Base-by-base conservation (phyloP, 2,329 filamentous ascomycete species). In the Stachybotrys chartarum region DNA sequence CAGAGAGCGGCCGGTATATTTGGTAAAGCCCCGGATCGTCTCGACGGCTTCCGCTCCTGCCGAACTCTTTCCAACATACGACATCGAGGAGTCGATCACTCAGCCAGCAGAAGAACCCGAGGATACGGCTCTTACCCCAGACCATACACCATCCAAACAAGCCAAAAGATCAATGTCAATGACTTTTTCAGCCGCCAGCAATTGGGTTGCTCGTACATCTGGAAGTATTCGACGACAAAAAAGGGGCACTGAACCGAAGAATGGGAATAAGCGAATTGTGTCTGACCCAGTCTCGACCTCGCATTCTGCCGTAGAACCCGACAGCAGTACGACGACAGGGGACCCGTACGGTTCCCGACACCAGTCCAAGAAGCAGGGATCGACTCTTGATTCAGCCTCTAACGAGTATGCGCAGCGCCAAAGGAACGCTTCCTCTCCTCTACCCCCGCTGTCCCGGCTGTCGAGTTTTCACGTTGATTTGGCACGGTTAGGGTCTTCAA, bases 141-240 rank as follows among this genome's bases (percentile, higher is more conserved):
- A 76, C 44, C 68, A 68, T 31, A 75, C 74, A 1, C 73, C 75
- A 2, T 71, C 75, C 7, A 78, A 75, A 61, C 72, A 68, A 52
- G 70, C 78, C 12, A 75, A 74, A 54, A 76, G 79, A 56, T 84
- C 83, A 16, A 71, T 82, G 30, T 85, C 84, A 16, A 79, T 83
- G 75, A 81, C 83, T 54, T 82, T 86, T 57, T 75, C 75, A 57
- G 80, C 82, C 1, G 76, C 82, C 16, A 74, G 72, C 52, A 78
- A 72, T 52, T 85, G 82, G 81, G 79, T 84, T 58, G 71, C 79
- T 39, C 79, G 73, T 65, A 74, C 77, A 6, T 68, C 71, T 8
- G 78, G 80, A 54, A 86, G 83, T 68, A 64, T 85, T 54, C 78
- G 81, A 51, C 78, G 78, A 24, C 70, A 76, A 32, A 85, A 83